Evolutionary conservation across 106 monocot genomes (phyloP).

Genomic region (Platanthera zijinensis): DNA sequence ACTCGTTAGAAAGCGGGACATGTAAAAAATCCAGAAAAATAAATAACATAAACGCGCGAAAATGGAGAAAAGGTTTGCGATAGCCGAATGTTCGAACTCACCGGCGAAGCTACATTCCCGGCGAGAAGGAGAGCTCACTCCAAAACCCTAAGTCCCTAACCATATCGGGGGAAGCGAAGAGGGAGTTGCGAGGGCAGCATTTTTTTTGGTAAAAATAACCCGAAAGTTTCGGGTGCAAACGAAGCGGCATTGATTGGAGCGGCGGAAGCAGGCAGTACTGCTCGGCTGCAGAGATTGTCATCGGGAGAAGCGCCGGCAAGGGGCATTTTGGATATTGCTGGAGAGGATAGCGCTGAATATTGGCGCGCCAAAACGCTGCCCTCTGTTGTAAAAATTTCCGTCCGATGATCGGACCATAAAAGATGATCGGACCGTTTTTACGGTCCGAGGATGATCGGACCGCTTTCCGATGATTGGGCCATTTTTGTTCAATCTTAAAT

Average conservation of each 20-base stretch:
- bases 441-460: no score
- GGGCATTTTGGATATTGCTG: neutral
- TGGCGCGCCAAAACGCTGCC: slow-evolving; percentile 2
- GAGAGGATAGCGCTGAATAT: neutral
- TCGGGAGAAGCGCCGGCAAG: slow-evolving; percentile 3
- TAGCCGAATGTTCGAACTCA: neutral
- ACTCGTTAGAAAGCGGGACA: neutral
- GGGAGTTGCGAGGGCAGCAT: neutral
- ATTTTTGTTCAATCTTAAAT: no score
- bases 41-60: neutral
- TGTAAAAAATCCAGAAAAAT: neutral
- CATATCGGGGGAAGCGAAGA: neutral
- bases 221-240: neutral
- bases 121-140: neutral
- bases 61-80: no score
- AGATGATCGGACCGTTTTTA: no score
- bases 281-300: neutral
- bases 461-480: no score
- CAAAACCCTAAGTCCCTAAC: slow-evolving; percentile 14
- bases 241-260: neutral
- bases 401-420: no score
- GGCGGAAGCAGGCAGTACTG: neutral
- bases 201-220: neutral
- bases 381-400: no score
- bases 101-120: neutral